These are phyloP conservation scores for Coffea eugenioides DNA, from an alignment of 257 asterid species.

Conservation along the genomic window DNA sequence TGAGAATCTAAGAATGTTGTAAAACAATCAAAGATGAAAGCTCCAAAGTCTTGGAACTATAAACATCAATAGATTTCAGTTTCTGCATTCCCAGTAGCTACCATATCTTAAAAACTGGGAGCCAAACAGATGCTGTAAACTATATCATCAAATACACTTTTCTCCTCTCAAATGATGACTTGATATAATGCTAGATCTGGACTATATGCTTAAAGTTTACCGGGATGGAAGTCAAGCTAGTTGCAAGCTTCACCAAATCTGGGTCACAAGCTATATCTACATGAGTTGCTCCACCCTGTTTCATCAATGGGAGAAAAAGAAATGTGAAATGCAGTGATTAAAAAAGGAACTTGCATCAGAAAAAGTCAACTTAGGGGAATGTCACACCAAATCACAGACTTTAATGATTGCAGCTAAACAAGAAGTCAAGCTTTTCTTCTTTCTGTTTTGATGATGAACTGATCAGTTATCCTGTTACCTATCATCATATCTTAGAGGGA, in stretches of 20 bases:
- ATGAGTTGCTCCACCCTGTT: slow-evolving; percentile 94
- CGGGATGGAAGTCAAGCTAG: slow-evolving; percentile 70
- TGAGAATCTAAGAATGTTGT: neutral
- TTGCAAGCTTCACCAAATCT: slow-evolving; percentile 79
- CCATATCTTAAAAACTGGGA: neutral
- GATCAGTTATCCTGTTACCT: neutral
- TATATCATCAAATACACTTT: neutral
- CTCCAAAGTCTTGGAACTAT: neutral
- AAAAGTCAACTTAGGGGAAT: neutral
- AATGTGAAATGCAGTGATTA: neutral
- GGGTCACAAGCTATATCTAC: slow-evolving; percentile 90
- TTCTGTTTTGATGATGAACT: neutral
- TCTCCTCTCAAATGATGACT: neutral
- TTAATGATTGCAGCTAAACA: neutral
- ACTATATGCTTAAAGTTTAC: slow-evolving; percentile 31
- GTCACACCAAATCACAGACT: neutral
- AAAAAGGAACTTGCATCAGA: neutral
- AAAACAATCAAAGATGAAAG: neutral
- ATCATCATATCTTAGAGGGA: neutral
- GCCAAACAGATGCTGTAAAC: neutral
- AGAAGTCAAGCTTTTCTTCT: neutral
- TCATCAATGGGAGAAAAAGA: slow-evolving; percentile 2
- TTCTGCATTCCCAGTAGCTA: neutral
- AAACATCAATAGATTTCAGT: neutral
- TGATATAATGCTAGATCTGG: neutral